phyloP scores from a whole-genome alignment of 2,329 filamentous ascomycete species.

The Triangularia setosa region DNA sequence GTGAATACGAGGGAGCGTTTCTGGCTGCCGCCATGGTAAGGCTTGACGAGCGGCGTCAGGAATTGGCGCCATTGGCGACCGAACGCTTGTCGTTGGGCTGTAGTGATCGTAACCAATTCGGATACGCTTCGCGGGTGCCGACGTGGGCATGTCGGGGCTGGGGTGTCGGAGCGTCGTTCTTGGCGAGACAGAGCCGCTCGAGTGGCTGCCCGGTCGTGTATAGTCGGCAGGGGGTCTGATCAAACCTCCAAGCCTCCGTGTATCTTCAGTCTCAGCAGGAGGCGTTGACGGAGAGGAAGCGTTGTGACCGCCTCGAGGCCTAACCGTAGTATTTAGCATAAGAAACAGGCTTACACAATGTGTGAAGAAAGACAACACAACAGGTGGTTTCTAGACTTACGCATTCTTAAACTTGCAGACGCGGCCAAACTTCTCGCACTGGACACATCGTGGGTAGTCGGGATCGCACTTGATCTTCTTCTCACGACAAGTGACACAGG shows the following conservation, averaged over 20 bases:
- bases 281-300: slow-evolving; percentile 48
- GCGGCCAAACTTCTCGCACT: slow-evolving; percentile 87
- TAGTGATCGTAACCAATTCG: slow-evolving; percentile 47
- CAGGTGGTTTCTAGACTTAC: slow-evolving; percentile 51
- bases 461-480: slow-evolving; percentile 98
- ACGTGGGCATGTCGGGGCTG: slow-evolving; percentile 29
- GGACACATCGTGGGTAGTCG: slow-evolving; percentile 78
- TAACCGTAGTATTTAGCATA: slow-evolving; percentile 25
- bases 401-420: slow-evolving; percentile 82
- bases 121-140: slow-evolving; percentile 45
- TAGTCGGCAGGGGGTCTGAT: slow-evolving; percentile 34
- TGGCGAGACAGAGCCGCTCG: slow-evolving; percentile 48
- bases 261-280: slow-evolving; percentile 47
- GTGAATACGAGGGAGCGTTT: slow-evolving; percentile 44
- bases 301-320: slow-evolving; percentile 56
- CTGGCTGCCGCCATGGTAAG: slow-evolving; percentile 35
- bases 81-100: slow-evolving; percentile 33
- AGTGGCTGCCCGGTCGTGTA: slow-evolving; percentile 39
- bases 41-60: slow-evolving; percentile 36
- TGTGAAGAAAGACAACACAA: background rate
- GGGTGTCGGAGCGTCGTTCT: slow-evolving; percentile 35
- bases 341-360: background rate
- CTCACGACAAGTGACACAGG: slow-evolving; percentile 88
- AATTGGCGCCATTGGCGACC: slow-evolving; percentile 30
- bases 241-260: slow-evolving; percentile 35